phyloP scores from a whole-genome alignment of 306 rosid species.

The Prunus padus region DNA sequence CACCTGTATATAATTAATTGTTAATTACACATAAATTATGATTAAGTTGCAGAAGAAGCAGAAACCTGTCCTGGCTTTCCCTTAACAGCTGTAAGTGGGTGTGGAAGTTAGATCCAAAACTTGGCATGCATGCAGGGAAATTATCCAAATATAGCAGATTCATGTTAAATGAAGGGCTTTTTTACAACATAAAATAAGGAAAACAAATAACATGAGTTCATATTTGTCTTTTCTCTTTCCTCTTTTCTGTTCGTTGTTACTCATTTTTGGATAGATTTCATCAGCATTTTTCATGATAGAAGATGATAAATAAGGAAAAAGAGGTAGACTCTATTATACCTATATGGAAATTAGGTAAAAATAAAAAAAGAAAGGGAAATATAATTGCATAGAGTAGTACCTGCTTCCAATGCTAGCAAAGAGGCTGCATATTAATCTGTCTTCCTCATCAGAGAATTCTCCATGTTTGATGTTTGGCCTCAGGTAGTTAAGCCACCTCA shows the following conservation, averaged over 20 bases:
- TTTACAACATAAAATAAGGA: neutral
- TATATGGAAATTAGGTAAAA: neutral
- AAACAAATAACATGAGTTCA: neutral
- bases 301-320: constrained; percentile 5
- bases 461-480: constrained; percentile 96
- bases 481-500: constrained; percentile 95
- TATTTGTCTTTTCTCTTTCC: neutral
- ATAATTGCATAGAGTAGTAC: constrained; percentile 15
- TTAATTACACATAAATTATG: neutral
- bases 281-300: constrained; percentile 6
- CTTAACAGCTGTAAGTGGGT: constrained; percentile 25
- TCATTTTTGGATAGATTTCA: constrained; percentile 25
- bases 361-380: neutral
- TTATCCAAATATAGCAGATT: constrained; percentile 31
- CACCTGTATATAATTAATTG: constrained; percentile 46
- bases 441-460: constrained; percentile 91
- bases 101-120: constrained; percentile 43
- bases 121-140: constrained; percentile 40
- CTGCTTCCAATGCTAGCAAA: constrained; percentile 90
- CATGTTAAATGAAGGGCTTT: constrained; percentile 13
- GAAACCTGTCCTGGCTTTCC: neutral
- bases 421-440: constrained; percentile 77
- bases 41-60: neutral
- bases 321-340: neutral
- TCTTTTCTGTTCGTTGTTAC: constrained; percentile 14